Percentiles rank a stretch among this genome's conserved stretches.
Evolutionary conservation across 2,329 filamentous ascomycete genomes (phyloP).

Genomic region (Hawksworthiomyces lignivorus): DNA sequence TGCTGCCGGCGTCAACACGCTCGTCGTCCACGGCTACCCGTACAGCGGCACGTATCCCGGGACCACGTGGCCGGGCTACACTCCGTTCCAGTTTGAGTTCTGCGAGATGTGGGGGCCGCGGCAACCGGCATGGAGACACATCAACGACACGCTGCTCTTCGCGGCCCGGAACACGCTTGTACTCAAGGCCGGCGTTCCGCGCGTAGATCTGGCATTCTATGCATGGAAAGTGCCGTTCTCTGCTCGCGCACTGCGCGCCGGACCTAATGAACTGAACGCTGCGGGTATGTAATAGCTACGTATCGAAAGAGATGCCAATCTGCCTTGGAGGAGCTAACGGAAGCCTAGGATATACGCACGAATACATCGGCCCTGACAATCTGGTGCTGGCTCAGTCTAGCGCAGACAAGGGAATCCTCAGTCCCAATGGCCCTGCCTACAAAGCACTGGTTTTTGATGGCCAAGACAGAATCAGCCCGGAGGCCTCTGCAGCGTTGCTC

Average conservation of each 20-base stretch:
- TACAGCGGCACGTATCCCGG: constrained; percentile 8
- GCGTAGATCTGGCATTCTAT: constrained; percentile 14
- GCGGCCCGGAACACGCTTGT: constrained; percentile 5
- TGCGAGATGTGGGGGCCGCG: constrained; percentile 15
- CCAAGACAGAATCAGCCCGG: constrained; percentile 15
- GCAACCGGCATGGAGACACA: constrained; percentile 11
- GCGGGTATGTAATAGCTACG: background rate
- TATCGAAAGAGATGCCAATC: no score
- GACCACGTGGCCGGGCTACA: constrained; percentile 14
- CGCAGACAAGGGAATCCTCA: constrained; percentile 11
- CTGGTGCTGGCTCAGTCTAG: constrained; percentile 3
- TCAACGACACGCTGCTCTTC: constrained; percentile 11
- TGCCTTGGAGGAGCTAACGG: no score
- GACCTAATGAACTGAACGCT: background rate
- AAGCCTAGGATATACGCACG: constrained; percentile 6
- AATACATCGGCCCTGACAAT: constrained; percentile 2
- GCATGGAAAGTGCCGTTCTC: constrained; percentile 9
- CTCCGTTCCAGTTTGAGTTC: constrained; percentile 10
- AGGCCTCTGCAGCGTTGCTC: constrained; percentile 12
- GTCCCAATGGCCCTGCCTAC: constrained; percentile 17
- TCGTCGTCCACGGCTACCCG: constrained; percentile 14
- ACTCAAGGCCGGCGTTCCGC: constrained; percentile 6
- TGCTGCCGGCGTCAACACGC: constrained; percentile 13
- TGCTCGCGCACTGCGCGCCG: background rate
- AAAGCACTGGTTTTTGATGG: constrained; percentile 17